Percentiles rank a stretch among this genome's conserved stretches.
phyloP scores from a whole-genome alignment of 139 green algal genomes.

The Pseudopediastrum boryanum region DNA sequence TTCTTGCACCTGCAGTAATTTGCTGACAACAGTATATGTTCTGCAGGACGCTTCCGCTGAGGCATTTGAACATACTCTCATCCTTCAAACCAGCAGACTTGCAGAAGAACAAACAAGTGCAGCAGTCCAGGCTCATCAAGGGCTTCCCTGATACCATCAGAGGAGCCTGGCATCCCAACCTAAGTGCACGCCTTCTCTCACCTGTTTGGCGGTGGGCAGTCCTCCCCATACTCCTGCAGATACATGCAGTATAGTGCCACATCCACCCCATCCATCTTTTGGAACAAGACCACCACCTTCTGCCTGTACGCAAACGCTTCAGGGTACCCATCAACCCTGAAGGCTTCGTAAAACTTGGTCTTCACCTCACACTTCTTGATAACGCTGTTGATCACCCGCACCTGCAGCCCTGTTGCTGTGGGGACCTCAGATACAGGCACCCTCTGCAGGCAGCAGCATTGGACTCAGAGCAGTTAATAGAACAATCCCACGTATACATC shows the following conservation, averaged over 20 bases:
- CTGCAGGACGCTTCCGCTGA: no score
- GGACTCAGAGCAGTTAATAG: no score
- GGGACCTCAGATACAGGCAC: slow-evolving; percentile 61
- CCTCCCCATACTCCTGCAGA: slow-evolving; percentile 93
- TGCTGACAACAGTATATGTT: no score
- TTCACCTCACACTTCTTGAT: slow-evolving; percentile 90
- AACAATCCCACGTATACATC: no score
- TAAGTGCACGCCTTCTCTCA: background rate
- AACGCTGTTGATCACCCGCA: slow-evolving; percentile 96
- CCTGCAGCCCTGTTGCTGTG: slow-evolving; percentile 68
- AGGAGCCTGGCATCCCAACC: no score
- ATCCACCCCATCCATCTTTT: slow-evolving; percentile 92
- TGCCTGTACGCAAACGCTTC: slow-evolving; percentile 89
- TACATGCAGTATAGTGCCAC: slow-evolving; percentile 93
- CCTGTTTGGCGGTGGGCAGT: slow-evolving; percentile 87
- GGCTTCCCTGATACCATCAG: no score
- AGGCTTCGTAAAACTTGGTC: slow-evolving; percentile 78
- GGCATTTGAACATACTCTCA: background rate
- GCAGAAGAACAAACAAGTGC: no score
- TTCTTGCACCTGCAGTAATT: no score
- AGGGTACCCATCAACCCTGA: slow-evolving; percentile 70
- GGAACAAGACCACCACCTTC: slow-evolving; percentile 96
- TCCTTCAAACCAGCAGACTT: background rate
- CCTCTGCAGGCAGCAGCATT: slow-evolving; percentile 37
- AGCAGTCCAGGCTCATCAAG: no score